phyloP scores from a whole-genome alignment of 768 basidiomycete genomes.

The Leccinum disarticulatum region DNA sequence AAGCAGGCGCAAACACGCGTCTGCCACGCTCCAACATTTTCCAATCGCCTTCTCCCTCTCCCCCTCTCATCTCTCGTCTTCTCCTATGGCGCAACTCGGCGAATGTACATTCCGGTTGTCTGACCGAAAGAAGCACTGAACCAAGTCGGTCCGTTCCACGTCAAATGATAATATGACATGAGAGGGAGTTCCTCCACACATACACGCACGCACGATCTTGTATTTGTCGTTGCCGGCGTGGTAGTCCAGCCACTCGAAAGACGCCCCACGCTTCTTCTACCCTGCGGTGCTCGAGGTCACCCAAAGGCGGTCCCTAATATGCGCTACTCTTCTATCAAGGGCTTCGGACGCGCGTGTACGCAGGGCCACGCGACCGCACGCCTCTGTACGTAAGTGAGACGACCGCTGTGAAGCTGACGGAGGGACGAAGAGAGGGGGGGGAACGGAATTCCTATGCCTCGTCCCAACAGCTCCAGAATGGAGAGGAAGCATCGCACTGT shows the following conservation, averaged over 20 bases:
- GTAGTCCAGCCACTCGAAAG: not conserved
- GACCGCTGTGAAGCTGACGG: not conserved
- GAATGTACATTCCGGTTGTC: not conserved
- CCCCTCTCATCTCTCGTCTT: not conserved
- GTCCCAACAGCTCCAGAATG: slow-evolving; percentile 11
- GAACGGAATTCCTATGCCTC: slow-evolving; percentile 1
- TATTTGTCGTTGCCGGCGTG: not conserved
- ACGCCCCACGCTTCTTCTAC: slow-evolving; percentile 7
- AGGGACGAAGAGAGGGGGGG: not conserved
- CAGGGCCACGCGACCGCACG: slow-evolving; percentile 8
- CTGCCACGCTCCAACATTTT: slow-evolving; percentile 16
- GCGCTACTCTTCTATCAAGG: not conserved
- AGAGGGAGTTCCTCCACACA: not conserved
- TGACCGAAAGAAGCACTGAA: slow-evolving; percentile 2
- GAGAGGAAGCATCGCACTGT: slow-evolving; percentile 12
- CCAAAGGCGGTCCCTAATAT: slow-evolving; percentile 2
- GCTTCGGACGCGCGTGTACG: slow-evolving; percentile 14
- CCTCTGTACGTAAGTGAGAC: slow-evolving; percentile 9
- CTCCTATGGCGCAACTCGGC: not conserved
- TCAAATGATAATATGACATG: slow-evolving; percentile 3
- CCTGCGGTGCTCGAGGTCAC: slow-evolving; percentile 4
- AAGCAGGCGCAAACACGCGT: slow-evolving; percentile 19
- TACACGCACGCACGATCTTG: not conserved
- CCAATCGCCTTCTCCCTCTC: not conserved
- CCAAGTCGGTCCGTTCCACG: not conserved